A percentile compares a stretch with the other conserved stretches of the same genome.
Evolutionary conservation across 176 grass and related monocot species (phyloP).

Genomic region (Triticum turgidum): DNA sequence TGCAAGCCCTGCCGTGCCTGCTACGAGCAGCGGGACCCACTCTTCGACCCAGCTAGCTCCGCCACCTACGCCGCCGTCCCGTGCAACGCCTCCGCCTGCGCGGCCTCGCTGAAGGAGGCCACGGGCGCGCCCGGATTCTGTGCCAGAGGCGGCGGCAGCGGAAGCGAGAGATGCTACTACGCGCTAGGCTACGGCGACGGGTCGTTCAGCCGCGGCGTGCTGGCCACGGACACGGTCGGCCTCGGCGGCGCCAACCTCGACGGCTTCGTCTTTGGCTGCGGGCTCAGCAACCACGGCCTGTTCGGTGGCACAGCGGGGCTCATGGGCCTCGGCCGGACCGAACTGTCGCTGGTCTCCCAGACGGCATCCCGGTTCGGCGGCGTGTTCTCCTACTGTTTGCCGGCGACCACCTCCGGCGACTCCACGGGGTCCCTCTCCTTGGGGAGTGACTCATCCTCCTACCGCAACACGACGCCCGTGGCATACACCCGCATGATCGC

Average conservation of each 20-base stretch:
- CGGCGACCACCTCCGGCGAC: constrained; percentile 20
- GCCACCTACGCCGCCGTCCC: constrained; percentile 61
- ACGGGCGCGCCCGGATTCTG: constrained; percentile 68
- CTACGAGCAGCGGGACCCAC: constrained; percentile 71
- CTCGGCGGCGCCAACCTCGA: constrained; percentile 56
- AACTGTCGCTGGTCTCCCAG: constrained; percentile 60
- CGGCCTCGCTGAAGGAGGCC: constrained; percentile 57
- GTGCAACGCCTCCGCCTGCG: constrained; percentile 79
- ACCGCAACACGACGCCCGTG: constrained; percentile 53
- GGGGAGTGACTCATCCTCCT: constrained; percentile 38
- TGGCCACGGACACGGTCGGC: constrained; percentile 64
- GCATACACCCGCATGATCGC: constrained; percentile 77
- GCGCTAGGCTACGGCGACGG: constrained; percentile 79
- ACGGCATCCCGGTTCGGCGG: constrained; percentile 52
- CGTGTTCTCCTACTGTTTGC: constrained; percentile 79
- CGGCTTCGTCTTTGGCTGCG: constrained; percentile 81
- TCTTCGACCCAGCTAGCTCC: constrained; percentile 77
- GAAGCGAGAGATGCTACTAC: constrained; percentile 64
- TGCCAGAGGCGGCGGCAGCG: background rate
- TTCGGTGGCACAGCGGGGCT: constrained; percentile 71
- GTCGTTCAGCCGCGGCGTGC: constrained; percentile 78
- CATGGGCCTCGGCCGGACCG: constrained; percentile 71
- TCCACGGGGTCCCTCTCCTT: constrained; percentile 66
- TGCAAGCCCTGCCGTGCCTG: constrained; percentile 81
- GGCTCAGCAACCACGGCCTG: constrained; percentile 67